Base-by-base conservation (phyloP, 1,139 yeast genomes). In the Zygoascus hellenicus region DNA sequence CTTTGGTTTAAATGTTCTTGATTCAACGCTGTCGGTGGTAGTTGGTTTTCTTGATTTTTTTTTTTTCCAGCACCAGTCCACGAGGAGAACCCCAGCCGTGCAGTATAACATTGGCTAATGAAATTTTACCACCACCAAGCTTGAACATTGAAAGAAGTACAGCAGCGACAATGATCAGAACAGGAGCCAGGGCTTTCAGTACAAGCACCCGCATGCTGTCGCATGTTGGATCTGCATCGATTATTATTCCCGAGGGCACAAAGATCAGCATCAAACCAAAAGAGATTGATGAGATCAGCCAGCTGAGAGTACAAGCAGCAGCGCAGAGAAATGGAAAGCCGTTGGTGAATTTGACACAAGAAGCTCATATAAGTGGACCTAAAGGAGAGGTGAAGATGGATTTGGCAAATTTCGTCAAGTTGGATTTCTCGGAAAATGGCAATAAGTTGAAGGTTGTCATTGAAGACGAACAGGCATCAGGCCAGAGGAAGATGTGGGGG, bases 401-500 rank as follows among this genome's bases (percentile, higher is more conserved):
- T 14, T 71, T 89, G 11, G 96, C 97, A 0, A 80, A 80, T 49
- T 90, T 90, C 59, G 76, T 90, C 42, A 65, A 70, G 2, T 54
- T 85, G 5, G 58, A 58, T 9, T 52, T 36, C n/a, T 10, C 38
- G 28, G 48, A 55, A 16, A 63, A 59, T n/a, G 63, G 63, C 28
- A 70, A 69, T 38, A 69, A 70, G 48, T 63, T 86, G 14, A 59
- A 61, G 6, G 81, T 92, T 1, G 54, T 69, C 1, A 87, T 92
- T 5, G 66, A 70, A 31, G 76, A 86, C 60, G 72, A 81, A 5
- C 64, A 65, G 1, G 73, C 77, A 59, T 83, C 78, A 60, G 72
- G 78, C 47, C 98, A 94, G 69, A 78, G 83, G 54, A 73, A 94
- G 32, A 80, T 92, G 79, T 94, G 98, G 98, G 99, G 98, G 11